Evolutionary conservation across 23 red algal species (phyloP).

Genomic region (Gracilaria gracilis): DNA sequence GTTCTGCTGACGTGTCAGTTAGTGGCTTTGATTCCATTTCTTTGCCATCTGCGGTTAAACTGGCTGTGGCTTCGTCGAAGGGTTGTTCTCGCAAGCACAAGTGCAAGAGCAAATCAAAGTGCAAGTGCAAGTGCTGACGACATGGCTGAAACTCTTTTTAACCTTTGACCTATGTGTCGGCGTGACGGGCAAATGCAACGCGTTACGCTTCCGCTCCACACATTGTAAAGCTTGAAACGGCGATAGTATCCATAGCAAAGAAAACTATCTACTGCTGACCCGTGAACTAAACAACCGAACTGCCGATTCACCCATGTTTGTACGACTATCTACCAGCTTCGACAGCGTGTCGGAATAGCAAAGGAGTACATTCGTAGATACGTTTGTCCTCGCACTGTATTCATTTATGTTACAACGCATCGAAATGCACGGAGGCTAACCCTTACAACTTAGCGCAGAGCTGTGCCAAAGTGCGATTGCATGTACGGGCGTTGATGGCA

Average conservation of each 20-base stretch:
- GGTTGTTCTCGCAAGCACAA: background rate
- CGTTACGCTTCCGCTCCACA: background rate
- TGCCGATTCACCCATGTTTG: background rate
- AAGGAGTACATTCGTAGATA: too few species aligned
- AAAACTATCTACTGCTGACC: too few species aligned
- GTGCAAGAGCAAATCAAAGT: background rate
- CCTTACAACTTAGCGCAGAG: background rate
- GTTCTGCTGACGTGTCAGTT: slow-evolving; percentile 3
- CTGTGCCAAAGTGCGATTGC: background rate
- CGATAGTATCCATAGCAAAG: too few species aligned
- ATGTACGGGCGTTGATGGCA: too few species aligned
- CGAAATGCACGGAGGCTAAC: background rate
- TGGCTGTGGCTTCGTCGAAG: background rate
- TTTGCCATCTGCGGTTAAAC: background rate
- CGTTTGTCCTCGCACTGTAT: too few species aligned
- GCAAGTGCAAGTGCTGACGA: background rate
- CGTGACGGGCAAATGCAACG: background rate
- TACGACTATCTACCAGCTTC: too few species aligned
- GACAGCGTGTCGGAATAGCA: background rate
- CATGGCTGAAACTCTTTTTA: too few species aligned
- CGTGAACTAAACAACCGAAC: background rate
- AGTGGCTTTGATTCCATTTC: background rate
- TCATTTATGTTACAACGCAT: slow-evolving; percentile 10
- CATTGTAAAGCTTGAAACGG: background rate
- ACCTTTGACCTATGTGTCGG: background rate